Evolutionary conservation across 345 rosid genomes (phyloP).

Genomic region (Arabidopsis thaliana): DNA sequence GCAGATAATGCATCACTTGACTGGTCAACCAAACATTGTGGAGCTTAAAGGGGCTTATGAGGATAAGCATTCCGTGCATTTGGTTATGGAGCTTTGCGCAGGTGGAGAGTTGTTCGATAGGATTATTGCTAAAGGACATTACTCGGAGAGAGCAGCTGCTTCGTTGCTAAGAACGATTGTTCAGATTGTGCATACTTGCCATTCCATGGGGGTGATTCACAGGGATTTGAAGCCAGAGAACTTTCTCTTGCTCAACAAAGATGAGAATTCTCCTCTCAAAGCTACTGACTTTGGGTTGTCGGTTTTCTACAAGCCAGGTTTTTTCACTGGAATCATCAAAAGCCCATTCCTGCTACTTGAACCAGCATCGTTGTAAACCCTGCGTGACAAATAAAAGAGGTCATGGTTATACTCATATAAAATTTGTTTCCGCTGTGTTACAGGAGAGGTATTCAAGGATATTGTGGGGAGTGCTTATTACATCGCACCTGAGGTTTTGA

Average conservation of each 20-base stretch:
- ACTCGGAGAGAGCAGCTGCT: conserved; percentile 71
- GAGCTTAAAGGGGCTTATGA: conserved; percentile 78
- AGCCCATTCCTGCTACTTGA: neutral
- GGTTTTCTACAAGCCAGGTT: conserved; percentile 74
- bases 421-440: neutral
- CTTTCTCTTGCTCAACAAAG: conserved; percentile 65
- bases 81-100: conserved; percentile 83
- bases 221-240: conserved; percentile 81
- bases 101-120: conserved; percentile 79
- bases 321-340: neutral
- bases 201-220: conserved; percentile 77
- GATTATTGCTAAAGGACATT: conserved; percentile 71
- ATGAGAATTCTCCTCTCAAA: conserved; percentile 70
- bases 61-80: conserved; percentile 71
- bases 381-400: neutral
- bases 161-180: conserved; percentile 63
- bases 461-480: conserved; percentile 85
- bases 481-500: conserved; percentile 81
- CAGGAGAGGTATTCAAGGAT: conserved; percentile 72
- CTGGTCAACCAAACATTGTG: conserved; percentile 70
- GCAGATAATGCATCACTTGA: conserved; percentile 74
- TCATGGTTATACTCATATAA: neutral
- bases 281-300: conserved; percentile 77
- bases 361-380: conserved; percentile 7
- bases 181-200: conserved; percentile 66